Base-by-base conservation (phyloP, 129 eudicot species). In the Saussurea involucrata region DNA sequence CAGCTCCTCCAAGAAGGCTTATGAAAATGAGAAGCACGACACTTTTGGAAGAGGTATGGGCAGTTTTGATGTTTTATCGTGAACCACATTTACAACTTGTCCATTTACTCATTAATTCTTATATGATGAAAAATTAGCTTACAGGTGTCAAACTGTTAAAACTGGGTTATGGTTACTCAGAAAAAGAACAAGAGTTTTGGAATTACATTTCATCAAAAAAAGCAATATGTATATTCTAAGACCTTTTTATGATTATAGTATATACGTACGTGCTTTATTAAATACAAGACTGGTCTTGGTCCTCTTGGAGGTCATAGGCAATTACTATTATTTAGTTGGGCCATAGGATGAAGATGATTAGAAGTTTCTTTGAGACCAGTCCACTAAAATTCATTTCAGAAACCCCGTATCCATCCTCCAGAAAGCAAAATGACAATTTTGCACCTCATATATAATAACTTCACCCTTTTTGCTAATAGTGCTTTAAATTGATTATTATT, bases 1-100 rank as follows among this genome's bases (percentile, higher is more conserved):
- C 85, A 8, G 63, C 87, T 82, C 98, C 98, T 68, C 86, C 98
- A 32, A 87, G 83, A 80, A 86, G 76, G 75, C 88, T 93, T 83
- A 69, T 86, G 77, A 89, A 84, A 63, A 76, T 67, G 75, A 84
- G 84, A 76, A 82, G 87, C 82, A 67, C 63, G 83, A 83, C 76
- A 17, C 77, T 82, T 31, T 73, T 83, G 81, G 97, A 90, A 83
- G 97, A 93, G 89, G 98, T 93, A 71, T 58, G 69, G 24, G 68
- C 24, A 11, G 33, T 40, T 66, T 34, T 24, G 12, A 10, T 44
- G 21, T 40, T 63, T 42, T 46, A 36, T 33, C 57, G 7, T 15
- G 49, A 27, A 33, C 17, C 25, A 57, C 7, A 4, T 49, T 49
- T 49, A 49, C 4, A 13, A 49, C 58, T 17, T 49, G 6, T 49